A percentile compares a stretch with the other conserved stretches of the same genome.
Evolutionary conservation across 1,284 basidiomycete genomes (phyloP).

Genomic region (Termitomyces sp.): DNA sequence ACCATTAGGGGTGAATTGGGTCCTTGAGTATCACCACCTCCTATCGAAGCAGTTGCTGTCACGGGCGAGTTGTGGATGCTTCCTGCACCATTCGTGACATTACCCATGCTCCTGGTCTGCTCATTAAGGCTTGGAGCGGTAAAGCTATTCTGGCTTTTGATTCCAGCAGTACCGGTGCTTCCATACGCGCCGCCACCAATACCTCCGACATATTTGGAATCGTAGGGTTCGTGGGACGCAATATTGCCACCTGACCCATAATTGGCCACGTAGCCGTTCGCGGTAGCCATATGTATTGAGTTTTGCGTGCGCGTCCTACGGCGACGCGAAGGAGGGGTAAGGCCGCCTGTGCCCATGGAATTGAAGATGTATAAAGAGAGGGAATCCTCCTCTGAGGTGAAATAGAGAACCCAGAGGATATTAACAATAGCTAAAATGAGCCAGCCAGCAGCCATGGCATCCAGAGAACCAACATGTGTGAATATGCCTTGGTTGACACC

Average conservation of each 20-base stretch:
- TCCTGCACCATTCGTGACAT: conserved; percentile 30
- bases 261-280: conserved; percentile 55
- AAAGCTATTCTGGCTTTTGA: conserved; percentile 64
- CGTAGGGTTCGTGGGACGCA: conserved; percentile 55
- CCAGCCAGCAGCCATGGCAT: conserved; percentile 91
- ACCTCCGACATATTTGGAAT: conserved; percentile 49
- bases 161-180: conserved; percentile 34
- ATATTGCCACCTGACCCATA: conserved; percentile 63
- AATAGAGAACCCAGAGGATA: conserved; percentile 94
- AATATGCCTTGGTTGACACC: conserved; percentile 71
- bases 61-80: conserved; percentile 41
- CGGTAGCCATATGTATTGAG: conserved; percentile 56
- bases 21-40: conserved; percentile 42
- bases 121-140: conserved; percentile 47
- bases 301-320: conserved; percentile 54
- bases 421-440: conserved; percentile 86
- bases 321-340: conserved; percentile 72
- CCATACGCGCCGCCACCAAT: conserved; percentile 35
- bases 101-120: conserved; percentile 40
- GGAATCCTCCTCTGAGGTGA: conserved; percentile 94
- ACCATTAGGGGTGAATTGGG: conserved; percentile 64
- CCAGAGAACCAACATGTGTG: conserved; percentile 44
- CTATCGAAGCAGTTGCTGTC: conserved; percentile 41
- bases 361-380: conserved; percentile 81
- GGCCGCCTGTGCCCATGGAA: conserved; percentile 79